A percentile compares a stretch with the other conserved stretches of the same genome.
Evolutionary conservation across 2,329 filamentous ascomycete species (phyloP).

Genomic region (Colletotrichum sp.): DNA sequence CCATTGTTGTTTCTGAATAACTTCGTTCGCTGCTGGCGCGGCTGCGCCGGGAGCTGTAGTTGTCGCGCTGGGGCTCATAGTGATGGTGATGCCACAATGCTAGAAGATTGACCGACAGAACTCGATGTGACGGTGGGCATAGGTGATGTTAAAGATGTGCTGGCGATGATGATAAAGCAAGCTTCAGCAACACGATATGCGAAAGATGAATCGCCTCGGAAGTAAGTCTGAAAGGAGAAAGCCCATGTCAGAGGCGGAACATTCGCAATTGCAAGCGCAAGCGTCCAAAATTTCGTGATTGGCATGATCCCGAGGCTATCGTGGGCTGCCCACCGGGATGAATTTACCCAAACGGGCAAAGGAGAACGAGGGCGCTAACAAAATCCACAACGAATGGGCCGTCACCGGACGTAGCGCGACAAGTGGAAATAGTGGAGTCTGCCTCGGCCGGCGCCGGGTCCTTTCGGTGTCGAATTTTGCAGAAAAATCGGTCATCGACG

Average conservation of each 20-base stretch:
- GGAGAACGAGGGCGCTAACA: background rate
- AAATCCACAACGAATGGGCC: background rate
- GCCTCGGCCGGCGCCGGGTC: background rate
- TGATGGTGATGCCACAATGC: background rate
- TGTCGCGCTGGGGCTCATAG: background rate
- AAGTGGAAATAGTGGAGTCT: background rate
- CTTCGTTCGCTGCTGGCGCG: background rate
- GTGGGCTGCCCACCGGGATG: background rate
- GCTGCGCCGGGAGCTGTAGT: background rate
- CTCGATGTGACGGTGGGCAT: background rate
- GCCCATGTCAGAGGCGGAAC: background rate
- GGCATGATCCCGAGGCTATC: background rate
- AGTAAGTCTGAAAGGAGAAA: background rate
- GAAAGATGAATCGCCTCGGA: background rate
- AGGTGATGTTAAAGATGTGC: background rate
- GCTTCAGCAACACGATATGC: background rate
- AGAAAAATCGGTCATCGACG: background rate
- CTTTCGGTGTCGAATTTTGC: background rate
- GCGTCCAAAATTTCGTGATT: background rate
- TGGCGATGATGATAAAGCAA: background rate
- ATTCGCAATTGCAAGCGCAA: background rate
- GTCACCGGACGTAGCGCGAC: background rate
- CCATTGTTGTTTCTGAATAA: conserved; percentile 46
- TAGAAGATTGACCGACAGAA: background rate
- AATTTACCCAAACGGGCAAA: background rate